These are phyloP conservation scores for Prototheca stagnorum DNA, from an alignment of 163 green algal species.

Conservation along the genomic window DNA sequence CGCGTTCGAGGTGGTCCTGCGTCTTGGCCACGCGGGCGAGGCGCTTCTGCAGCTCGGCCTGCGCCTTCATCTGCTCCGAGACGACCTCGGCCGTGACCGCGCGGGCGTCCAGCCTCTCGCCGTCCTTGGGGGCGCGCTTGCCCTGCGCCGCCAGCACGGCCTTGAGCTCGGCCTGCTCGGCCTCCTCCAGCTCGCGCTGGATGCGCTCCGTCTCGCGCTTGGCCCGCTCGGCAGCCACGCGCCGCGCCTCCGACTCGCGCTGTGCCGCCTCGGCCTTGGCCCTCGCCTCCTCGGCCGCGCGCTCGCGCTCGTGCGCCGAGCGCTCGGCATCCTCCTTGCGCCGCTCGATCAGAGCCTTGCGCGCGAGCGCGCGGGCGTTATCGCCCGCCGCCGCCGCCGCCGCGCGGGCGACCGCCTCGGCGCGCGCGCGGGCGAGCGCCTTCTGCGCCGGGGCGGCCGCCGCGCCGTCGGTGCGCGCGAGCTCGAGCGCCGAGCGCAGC, in stretches of 20 bases:
- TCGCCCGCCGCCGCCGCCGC: slow-evolving; percentile 9
- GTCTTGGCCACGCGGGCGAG: slow-evolving; percentile 49
- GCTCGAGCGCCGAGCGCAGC: slow-evolving; percentile 48
- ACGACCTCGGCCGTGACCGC: slow-evolving; percentile 28
- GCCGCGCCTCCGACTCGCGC: slow-evolving; percentile 36
- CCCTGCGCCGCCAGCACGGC: slow-evolving; percentile 31
- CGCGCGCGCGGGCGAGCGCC: slow-evolving; percentile 5
- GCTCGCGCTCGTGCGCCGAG: slow-evolving; percentile 55
- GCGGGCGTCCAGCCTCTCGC: slow-evolving; percentile 14
- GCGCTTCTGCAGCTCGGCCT: slow-evolving; percentile 65
- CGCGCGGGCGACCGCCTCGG: slow-evolving; percentile 19
- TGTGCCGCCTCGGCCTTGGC: slow-evolving; percentile 30
- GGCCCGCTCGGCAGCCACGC: slow-evolving; percentile 21
- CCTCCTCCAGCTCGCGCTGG: slow-evolving; percentile 71
- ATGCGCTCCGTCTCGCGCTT: slow-evolving; percentile 60
- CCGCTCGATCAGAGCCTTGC: slow-evolving; percentile 69
- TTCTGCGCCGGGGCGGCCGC: neutral
- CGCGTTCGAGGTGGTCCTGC: slow-evolving; percentile 90
- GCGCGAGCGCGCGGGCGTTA: slow-evolving; percentile 9
- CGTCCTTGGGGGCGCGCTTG: slow-evolving; percentile 11
- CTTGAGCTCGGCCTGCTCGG: slow-evolving; percentile 63
- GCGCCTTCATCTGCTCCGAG: slow-evolving; percentile 15
- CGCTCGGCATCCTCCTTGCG: slow-evolving; percentile 90
- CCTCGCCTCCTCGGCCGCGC: slow-evolving; percentile 58
- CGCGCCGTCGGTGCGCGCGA: slow-evolving; percentile 51